Evolutionary conservation across 2,329 filamentous ascomycete genomes (phyloP).

Genomic region (Spiromastix sp.): DNA sequence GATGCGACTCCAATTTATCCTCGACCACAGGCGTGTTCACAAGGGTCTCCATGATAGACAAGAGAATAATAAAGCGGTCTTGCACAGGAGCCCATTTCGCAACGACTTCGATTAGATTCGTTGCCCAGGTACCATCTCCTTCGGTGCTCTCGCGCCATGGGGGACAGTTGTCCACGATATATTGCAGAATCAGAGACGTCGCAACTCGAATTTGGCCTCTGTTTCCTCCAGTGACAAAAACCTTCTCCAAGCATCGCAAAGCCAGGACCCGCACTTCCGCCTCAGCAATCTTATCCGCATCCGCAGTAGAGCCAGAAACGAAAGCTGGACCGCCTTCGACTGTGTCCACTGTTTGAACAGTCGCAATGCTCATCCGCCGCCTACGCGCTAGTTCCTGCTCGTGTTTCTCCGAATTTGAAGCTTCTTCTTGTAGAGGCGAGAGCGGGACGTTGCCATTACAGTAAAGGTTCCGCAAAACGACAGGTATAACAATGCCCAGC

Average conservation of each 20-base stretch:
- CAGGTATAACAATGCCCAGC: constrained; percentile 67
- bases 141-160: constrained; percentile 40
- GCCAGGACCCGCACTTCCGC: constrained; percentile 79
- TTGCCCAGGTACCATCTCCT: constrained; percentile 61
- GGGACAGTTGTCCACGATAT: constrained; percentile 51
- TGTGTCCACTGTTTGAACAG: constrained; percentile 61
- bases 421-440: constrained; percentile 54
- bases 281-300: constrained; percentile 82
- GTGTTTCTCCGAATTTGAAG: constrained; percentile 56
- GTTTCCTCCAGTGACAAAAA: constrained; percentile 69
- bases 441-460: constrained; percentile 62
- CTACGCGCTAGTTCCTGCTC: constrained; percentile 54
- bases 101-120: constrained; percentile 67
- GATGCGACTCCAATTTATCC: constrained; percentile 60
- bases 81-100: constrained; percentile 88
- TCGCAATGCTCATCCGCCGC: constrained; percentile 68
- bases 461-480: constrained; percentile 79
- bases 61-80: constrained; percentile 81
- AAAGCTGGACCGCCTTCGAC: constrained; percentile 55
- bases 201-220: constrained; percentile 70
- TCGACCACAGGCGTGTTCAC: constrained; percentile 58
- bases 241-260: constrained; percentile 73
- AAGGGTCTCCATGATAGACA: constrained; percentile 69
- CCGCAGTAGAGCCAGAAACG: constrained; percentile 67
- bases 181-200: constrained; percentile 62